Conservation (phyloP, 768 basidiomycete genomes). For the Serendipita vermifera region DNA sequence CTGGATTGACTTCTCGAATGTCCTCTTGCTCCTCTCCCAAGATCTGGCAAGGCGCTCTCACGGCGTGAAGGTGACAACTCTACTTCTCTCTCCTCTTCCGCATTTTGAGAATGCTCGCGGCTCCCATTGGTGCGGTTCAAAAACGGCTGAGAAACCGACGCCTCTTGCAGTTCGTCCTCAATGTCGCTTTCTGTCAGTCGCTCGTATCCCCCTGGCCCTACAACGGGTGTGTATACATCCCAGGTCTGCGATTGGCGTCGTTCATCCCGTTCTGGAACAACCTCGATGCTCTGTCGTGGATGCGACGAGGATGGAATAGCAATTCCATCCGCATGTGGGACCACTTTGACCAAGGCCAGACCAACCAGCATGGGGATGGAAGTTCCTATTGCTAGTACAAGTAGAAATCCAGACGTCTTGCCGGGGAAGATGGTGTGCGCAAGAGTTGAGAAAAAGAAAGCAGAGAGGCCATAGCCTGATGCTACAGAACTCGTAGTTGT, state of each 20-base stretch:
- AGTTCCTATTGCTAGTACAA: conserved; percentile 65
- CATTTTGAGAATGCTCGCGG: conserved; percentile 16
- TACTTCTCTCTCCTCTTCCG: background rate
- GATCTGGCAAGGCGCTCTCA: background rate
- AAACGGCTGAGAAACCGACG: conserved; percentile 17
- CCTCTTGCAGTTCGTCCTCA: conserved; percentile 1
- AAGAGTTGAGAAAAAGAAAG: conserved; percentile 75
- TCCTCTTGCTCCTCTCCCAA: background rate
- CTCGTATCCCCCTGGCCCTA: conserved; percentile 8
- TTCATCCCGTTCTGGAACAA: conserved; percentile 10
- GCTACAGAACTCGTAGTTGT: conserved; percentile 65
- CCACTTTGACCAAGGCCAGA: conserved; percentile 52
- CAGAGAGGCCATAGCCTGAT: conserved; percentile 82
- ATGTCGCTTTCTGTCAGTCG: background rate
- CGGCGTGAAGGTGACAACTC: conserved; percentile 20
- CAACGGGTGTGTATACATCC: conserved; percentile 7
- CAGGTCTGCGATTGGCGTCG: conserved; percentile 3
- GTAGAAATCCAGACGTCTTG: conserved; percentile 62
- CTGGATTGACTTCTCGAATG: conserved; percentile 1
- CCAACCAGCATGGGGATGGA: conserved; percentile 70
- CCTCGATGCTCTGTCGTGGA: conserved; percentile 9
- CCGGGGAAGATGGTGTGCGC: conserved; percentile 62
- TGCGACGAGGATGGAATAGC: conserved; percentile 7
- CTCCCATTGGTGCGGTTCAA: conserved; percentile 17
- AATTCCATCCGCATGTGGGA: conserved; percentile 35